Conservation (phyloP, 139 green algal genomes). For the Marvania coccoides region DNA sequence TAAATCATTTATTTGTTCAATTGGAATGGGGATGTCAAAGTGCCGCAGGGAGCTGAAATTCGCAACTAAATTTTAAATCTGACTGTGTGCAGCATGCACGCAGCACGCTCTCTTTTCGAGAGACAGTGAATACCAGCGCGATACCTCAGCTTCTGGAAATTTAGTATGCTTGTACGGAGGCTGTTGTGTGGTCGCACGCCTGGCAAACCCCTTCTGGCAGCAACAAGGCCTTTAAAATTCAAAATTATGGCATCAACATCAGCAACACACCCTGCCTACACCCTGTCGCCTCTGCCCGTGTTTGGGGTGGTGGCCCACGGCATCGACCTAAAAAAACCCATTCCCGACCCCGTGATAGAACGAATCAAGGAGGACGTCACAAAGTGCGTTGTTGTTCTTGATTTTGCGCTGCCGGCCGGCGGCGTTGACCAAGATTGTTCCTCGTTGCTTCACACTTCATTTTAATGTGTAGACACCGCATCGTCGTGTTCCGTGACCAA, state of each 20-base stretch:
- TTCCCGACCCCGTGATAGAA: background rate
- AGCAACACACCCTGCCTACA: background rate
- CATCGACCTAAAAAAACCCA: slow-evolving; percentile 8
- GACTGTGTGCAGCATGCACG: too few species aligned
- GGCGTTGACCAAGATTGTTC: too few species aligned
- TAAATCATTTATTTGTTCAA: too few species aligned
- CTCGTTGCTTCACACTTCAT: too few species aligned
- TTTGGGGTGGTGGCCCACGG: slow-evolving; percentile 10
- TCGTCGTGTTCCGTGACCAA: slow-evolving; percentile 42
- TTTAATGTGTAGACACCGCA: slow-evolving; percentile 30
- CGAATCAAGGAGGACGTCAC: slow-evolving; percentile 15
- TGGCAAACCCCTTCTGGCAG: background rate
- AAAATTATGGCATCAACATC: background rate
- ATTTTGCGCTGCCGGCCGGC: too few species aligned
- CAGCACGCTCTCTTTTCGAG: background rate
- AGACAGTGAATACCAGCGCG: background rate
- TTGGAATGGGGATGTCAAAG: too few species aligned
- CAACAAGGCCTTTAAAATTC: background rate
- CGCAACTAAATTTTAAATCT: too few species aligned
- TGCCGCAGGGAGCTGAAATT: too few species aligned
- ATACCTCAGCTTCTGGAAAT: background rate
- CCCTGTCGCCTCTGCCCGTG: background rate
- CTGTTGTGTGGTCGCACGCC: background rate
- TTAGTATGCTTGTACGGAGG: background rate
- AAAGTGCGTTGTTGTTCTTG: slow-evolving; percentile 12